Conservation (phyloP, 768 basidiomycete species). For the Tephrocybe sp. region DNA sequence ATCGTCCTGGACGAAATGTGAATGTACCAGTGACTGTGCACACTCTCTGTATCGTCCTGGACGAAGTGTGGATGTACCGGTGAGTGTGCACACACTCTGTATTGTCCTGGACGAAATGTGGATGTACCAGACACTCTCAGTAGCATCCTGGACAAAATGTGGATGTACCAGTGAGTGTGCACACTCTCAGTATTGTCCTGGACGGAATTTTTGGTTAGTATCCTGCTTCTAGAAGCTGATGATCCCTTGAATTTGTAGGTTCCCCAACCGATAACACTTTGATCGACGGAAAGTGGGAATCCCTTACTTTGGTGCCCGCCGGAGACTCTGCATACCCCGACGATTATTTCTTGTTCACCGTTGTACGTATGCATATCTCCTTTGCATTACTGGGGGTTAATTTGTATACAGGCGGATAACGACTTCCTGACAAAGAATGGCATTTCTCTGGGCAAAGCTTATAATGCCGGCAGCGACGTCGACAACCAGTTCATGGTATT, state of each 20-base stretch:
- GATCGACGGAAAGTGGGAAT: constrained; percentile 71
- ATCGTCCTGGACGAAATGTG: too few relatives aligned
- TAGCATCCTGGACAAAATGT: too few relatives aligned
- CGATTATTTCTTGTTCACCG: constrained; percentile 68
- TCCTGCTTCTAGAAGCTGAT: background rate
- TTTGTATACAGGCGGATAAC: constrained; percentile 46
- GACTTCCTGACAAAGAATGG: constrained; percentile 60
- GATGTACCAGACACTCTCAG: too few relatives aligned
- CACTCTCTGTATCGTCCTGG: too few relatives aligned
- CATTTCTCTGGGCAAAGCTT: constrained; percentile 45
- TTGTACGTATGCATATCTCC: constrained; percentile 33
- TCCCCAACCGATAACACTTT: constrained; percentile 47
- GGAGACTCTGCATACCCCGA: constrained; percentile 49
- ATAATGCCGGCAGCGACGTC: constrained; percentile 51
- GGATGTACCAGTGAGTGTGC: too few relatives aligned
- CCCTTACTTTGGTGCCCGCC: constrained; percentile 54
- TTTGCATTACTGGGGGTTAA: background rate
- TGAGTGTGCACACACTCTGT: too few relatives aligned
- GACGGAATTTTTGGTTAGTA: too few relatives aligned
- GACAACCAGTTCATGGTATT: constrained; percentile 65
- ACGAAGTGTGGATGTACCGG: too few relatives aligned
- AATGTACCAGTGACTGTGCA: too few relatives aligned
- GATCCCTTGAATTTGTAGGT: constrained; percentile 26
- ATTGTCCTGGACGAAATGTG: too few relatives aligned
- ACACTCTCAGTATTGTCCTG: too few relatives aligned